phyloP scores from a whole-genome alignment of 805 yeast species.

The Yamadazyma endophytica region DNA sequence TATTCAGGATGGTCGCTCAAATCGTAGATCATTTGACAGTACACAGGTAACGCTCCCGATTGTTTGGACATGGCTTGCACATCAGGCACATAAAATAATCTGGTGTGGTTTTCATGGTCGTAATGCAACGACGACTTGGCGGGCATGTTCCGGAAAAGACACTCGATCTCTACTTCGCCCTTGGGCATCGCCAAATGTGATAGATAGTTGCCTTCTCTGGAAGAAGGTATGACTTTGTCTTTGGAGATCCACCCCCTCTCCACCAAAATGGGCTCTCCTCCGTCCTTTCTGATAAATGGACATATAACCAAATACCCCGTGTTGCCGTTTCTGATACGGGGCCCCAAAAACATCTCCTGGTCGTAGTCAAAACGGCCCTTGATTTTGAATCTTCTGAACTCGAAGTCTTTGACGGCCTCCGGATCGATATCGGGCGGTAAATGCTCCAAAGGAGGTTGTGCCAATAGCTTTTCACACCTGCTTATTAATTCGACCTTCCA shows the following conservation, averaged over 20 bases:
- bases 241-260: slow-evolving; percentile 92
- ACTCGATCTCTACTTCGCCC: slow-evolving; percentile 68
- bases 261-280: slow-evolving; percentile 73
- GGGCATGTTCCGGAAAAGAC: slow-evolving; percentile 67
- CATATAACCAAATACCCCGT: slow-evolving; percentile 78
- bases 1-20: slow-evolving; percentile 60
- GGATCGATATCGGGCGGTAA: slow-evolving; percentile 67
- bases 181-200: slow-evolving; percentile 69
- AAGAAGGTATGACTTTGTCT: slow-evolving; percentile 54
- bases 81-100: slow-evolving; percentile 76
- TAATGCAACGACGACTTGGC: slow-evolving; percentile 64
- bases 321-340: slow-evolving; percentile 62
- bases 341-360: slow-evolving; percentile 90
- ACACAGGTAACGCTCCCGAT: slow-evolving; percentile 65
- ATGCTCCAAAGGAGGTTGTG: slow-evolving; percentile 60
- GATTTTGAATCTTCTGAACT: slow-evolving; percentile 73
- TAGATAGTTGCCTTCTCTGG: slow-evolving; percentile 45
- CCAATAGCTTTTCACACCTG: slow-evolving; percentile 74
- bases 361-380: slow-evolving; percentile 79
- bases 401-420: slow-evolving; percentile 66
- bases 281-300: slow-evolving; percentile 72
- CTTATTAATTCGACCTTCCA: slow-evolving; percentile 90
- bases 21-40: slow-evolving; percentile 70
- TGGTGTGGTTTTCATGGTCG: slow-evolving; percentile 60
- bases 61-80: slow-evolving; percentile 73